Evolutionary conservation across 805 yeast genomes (phyloP), one percentile per base, ranked within the genome.

Genomic region (Cyberlindnera americana): DNA sequence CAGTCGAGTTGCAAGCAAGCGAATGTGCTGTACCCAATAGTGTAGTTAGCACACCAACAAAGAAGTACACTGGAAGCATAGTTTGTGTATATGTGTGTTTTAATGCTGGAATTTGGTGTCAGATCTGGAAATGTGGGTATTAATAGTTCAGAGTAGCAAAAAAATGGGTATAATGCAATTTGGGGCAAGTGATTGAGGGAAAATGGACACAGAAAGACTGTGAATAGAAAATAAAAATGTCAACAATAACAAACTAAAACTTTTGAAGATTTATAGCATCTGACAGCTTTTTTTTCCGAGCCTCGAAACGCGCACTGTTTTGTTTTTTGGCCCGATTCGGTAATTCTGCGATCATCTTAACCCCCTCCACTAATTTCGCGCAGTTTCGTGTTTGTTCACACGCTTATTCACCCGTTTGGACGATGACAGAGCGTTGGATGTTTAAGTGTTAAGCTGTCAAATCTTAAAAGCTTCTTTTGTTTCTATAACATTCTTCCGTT

Each of bases 1-100:
- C 44, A 10, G 77, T 67, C 9, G 72, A 62, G 46, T 72, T 73
- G 65, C 95, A 88, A n/a, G 39, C 31, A 3, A 32, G 27, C 16
- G 45, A 40, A 7, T 18, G n/a, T 14, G 25, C 38, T 18, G 17
- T 15, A 3, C 33, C 26, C 3, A 28, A 15, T 9, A 33, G 32
- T 2, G 33, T 34, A 5, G 41, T 25, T 5, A 42, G 6, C 4
- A 32, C 21, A 15, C 34, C 42, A 3, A 33, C 5, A n/a, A 33
- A 3, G 10, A 37, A 19, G 32, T 37, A 23, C 18, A 12, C 11
- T 11, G 46, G 3, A 17, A 28, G 35, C 38, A 37, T 33, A 19
- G 18, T 31, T 25, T 21, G 33, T 30, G 9, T 30, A 24, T 30
- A 16, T 6, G 7, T 28, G 19, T 28, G 19, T 28, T 6, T 6